Conservation (phyloP, 2,329 filamentous ascomycete species). For the Monosporascus sp. region DNA sequence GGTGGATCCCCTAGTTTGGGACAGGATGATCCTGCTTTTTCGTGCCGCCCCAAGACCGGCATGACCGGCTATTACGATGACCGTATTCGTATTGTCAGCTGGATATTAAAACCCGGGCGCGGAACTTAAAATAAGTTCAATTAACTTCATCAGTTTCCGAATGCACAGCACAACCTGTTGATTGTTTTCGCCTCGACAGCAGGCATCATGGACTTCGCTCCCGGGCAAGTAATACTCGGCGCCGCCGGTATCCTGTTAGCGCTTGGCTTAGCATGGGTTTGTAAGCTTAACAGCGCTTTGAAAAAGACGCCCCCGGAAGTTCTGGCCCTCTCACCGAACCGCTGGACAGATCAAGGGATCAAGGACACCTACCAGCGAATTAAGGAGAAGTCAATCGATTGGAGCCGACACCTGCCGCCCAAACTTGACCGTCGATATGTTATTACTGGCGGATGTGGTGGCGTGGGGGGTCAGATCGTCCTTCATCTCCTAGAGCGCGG, state of each 20-base stretch:
- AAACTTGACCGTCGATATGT: constrained; percentile 31
- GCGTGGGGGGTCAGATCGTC: constrained; percentile 45
- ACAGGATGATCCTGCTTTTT: too few species aligned
- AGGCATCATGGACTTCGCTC: not conserved
- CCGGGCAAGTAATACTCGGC: constrained; percentile 1
- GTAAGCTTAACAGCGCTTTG: constrained; percentile 28
- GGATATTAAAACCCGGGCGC: too few species aligned
- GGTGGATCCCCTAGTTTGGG: too few species aligned
- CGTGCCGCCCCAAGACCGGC: too few species aligned
- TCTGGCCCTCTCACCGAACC: constrained; percentile 17
- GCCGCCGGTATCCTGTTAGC: constrained; percentile 12
- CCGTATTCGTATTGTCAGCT: too few species aligned
- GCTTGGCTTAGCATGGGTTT: constrained; percentile 18
- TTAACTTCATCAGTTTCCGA: too few species aligned
- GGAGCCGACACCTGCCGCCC: constrained; percentile 26
- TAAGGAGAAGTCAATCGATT: constrained; percentile 24
- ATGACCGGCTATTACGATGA: too few species aligned
- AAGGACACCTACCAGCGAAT: constrained; percentile 26
- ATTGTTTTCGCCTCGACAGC: not conserved
- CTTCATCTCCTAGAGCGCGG: constrained; percentile 43
- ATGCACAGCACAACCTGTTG: too few species aligned
- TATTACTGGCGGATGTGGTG: constrained; percentile 35
- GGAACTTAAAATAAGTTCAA: too few species aligned
- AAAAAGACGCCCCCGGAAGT: constrained; percentile 26
- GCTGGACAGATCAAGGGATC: constrained; percentile 29